These are phyloP conservation scores for Liquidambar formosana DNA, from an alignment of 164 flowering plant species.

Conservation along the genomic window DNA sequence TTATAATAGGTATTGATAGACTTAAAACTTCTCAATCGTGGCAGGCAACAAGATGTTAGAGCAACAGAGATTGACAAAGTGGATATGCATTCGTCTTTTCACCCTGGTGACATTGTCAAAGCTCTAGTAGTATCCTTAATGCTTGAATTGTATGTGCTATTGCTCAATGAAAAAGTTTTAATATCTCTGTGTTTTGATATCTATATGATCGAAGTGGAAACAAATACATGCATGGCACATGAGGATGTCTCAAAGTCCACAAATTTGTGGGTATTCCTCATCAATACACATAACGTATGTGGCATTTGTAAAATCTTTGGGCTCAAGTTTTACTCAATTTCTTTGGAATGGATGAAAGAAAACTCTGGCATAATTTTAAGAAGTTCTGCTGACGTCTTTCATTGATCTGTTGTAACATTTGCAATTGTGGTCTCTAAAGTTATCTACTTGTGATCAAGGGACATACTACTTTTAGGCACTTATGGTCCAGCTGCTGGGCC, in stretches of 20 bases:
- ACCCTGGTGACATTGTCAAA: slow-evolving; percentile 86
- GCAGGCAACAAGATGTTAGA: slow-evolving; percentile 98
- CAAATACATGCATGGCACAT: background rate
- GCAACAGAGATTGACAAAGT: slow-evolving; percentile 99
- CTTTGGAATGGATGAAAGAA: too few species aligned
- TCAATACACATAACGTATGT: background rate
- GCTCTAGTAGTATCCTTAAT: slow-evolving; percentile 87
- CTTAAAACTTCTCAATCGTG: slow-evolving; percentile 1
- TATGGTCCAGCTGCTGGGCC: background rate
- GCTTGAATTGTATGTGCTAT: background rate
- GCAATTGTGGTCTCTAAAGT: background rate
- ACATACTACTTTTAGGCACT: background rate
- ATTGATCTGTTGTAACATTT: background rate
- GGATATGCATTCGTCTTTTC: slow-evolving; percentile 90
- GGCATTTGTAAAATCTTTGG: background rate
- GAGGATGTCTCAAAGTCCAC: background rate
- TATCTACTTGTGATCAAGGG: background rate
- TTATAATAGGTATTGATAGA: background rate
- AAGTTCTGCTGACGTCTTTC: too few species aligned
- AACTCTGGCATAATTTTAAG: too few species aligned
- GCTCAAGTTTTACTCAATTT: background rate
- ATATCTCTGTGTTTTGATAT: too few species aligned
- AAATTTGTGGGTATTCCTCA: background rate
- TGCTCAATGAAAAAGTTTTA: background rate
- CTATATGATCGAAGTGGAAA: background rate